Base-by-base conservation (phyloP, 192 early-diverging fungal species). In the Mortierella antarctica region DNA sequence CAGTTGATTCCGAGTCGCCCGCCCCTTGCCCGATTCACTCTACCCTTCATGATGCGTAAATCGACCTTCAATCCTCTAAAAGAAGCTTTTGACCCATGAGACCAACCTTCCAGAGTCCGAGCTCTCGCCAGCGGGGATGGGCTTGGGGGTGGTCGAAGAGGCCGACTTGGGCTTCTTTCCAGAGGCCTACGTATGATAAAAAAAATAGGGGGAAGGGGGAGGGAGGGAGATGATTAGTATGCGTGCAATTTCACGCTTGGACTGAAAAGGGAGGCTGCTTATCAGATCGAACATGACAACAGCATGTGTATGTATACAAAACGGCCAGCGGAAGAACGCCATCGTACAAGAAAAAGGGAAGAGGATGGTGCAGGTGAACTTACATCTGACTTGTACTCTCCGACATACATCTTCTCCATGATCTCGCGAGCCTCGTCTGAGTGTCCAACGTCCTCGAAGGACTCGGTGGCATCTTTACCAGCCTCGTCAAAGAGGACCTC, bases 381-480 rank as follows among this genome's bases (percentile, higher is more conserved):
- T 86, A 88, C 89, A 44, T 82, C 72, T 23, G 71, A 45, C 74
- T 92, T 83, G 51, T 95, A 82, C 62, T 92, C 86, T 62, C 96
- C 97, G 61, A 97, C 85, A 66, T 87, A 88, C 76, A 92, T 89
- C 21, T 85, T 83, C 73, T 90, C 86, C 72, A 99, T 86, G 72
- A 99, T 72, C 17, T 95, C 94, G 62, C 91, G 92, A 31, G 97
- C 97, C 74, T 99, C 97, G 60, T 96, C 94, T 42, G 94, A 96
- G 87, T 99, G 96, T 23, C 97, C 97, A 79, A 99, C 95, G 82
- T 97, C 96, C 64, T 99, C 96, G 87, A 99, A 99, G 21, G 95
- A 92, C 72, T 93, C 96, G 49, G 94, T 94, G 42, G 95, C 93
- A 83, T 99, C 96, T 70, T 87, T 88, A 83, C 95, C 97, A 58